phyloP scores from a whole-genome alignment of 306 rosid species.

The Dicorynia guianensis region DNA sequence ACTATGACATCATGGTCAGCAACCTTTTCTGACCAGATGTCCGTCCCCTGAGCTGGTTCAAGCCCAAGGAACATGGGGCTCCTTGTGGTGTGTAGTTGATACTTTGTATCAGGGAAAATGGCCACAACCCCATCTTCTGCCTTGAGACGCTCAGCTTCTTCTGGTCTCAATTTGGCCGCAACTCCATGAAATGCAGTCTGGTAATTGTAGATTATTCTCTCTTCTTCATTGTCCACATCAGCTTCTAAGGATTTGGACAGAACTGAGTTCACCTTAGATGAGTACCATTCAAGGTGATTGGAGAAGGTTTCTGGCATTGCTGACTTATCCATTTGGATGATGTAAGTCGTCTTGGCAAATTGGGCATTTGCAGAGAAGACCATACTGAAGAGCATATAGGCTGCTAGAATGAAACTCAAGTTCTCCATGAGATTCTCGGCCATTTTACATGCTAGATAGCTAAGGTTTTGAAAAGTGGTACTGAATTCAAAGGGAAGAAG shows the following conservation, averaged over 20 bases:
- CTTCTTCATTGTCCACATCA: constrained; percentile 41
- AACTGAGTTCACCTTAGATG: constrained; percentile 63
- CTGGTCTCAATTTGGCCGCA: constrained; percentile 65
- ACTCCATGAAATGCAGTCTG: constrained; percentile 80
- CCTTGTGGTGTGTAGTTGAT: constrained; percentile 87
- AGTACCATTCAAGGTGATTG: constrained; percentile 74
- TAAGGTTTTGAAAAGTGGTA: constrained; percentile 13
- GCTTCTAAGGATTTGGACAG: constrained; percentile 43
- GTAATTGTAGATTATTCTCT: constrained; percentile 74
- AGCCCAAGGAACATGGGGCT: constrained; percentile 91
- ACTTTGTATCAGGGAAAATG: constrained; percentile 76
- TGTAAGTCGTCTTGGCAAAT: constrained; percentile 57
- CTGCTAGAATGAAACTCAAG: constrained; percentile 45
- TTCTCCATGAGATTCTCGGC: constrained; percentile 41
- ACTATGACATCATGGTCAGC: constrained; percentile 78
- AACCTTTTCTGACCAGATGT: constrained; percentile 56
- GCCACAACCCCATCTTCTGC: constrained; percentile 73
- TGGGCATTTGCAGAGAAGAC: constrained; percentile 48
- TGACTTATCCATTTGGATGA: constrained; percentile 82
- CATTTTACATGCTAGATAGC: constrained; percentile 49
- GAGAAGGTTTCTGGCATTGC: constrained; percentile 71
- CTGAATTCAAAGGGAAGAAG: constrained; percentile 5
- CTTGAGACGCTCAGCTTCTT: constrained; percentile 65
- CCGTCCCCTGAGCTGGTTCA: constrained; percentile 51
- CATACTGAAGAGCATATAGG: constrained; percentile 44